phyloP scores from a whole-genome alignment of 192 early-diverging fungal species.

The Podochytrium sp. region DNA sequence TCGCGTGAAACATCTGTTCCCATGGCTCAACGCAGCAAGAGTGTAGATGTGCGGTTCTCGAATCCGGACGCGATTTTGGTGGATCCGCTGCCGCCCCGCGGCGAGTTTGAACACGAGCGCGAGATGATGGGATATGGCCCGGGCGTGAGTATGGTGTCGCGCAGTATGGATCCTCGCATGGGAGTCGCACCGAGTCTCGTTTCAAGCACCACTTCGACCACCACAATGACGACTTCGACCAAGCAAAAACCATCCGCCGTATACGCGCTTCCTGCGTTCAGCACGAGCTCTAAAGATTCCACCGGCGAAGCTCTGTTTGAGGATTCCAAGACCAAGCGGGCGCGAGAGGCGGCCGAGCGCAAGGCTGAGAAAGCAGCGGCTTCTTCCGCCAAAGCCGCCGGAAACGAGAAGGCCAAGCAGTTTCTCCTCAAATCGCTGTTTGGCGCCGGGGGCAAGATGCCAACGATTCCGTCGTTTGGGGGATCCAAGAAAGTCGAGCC shows the following conservation, averaged over 20 bases:
- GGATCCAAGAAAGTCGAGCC: too few relatives aligned
- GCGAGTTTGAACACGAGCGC: not conserved
- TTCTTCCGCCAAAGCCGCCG: not conserved
- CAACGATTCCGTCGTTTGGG: not conserved
- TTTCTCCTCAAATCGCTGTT: not conserved
- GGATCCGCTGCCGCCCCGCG: too few relatives aligned
- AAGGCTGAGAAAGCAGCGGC: too few relatives aligned
- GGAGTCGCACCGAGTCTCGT: too few relatives aligned
- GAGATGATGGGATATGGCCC: too few relatives aligned
- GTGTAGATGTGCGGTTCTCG: too few relatives aligned
- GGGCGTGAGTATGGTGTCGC: too few relatives aligned
- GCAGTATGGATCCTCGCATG: too few relatives aligned
- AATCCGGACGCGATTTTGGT: too few relatives aligned
- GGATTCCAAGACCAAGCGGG: not conserved
- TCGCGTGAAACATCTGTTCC: not conserved
- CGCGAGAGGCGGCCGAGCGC: not conserved
- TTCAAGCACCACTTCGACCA: not conserved
- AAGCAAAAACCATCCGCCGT: too few relatives aligned
- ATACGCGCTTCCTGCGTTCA: too few relatives aligned
- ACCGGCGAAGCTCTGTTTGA: conserved; percentile 2
- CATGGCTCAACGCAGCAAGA: not conserved
- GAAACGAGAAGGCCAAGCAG: not conserved
- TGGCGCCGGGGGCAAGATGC: conserved; percentile 3
- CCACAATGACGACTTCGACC: not conserved
- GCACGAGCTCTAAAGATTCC: not conserved